Percentiles rank a stretch among this genome's conserved stretches.
These are phyloP conservation scores for Lactarius sp. DNA, from an alignment of 768 basidiomycete species.

Conservation along the genomic window DNA sequence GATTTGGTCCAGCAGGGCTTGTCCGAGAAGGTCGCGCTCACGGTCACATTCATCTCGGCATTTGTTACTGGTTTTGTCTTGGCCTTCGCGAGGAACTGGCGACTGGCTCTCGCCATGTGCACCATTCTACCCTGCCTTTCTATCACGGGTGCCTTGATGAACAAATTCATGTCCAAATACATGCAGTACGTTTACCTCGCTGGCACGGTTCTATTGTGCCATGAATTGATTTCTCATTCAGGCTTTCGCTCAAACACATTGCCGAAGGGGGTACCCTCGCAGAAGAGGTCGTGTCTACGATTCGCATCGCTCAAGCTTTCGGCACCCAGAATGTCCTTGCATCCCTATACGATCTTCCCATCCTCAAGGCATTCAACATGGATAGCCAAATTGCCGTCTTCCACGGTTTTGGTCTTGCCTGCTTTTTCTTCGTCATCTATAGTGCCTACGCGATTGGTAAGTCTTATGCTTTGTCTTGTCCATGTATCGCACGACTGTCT, in stretches of 20 bases:
- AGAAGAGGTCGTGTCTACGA: conserved; percentile 84
- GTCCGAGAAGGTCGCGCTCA: conserved; percentile 81
- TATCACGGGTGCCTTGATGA: conserved; percentile 69
- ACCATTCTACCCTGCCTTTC: conserved; percentile 81
- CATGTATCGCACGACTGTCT: background rate
- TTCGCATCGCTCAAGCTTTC: conserved; percentile 87
- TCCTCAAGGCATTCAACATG: conserved; percentile 45
- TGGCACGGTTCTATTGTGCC: background rate
- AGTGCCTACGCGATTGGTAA: conserved; percentile 59
- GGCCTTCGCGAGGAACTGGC: conserved; percentile 67
- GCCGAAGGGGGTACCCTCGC: conserved; percentile 76
- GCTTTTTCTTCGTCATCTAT: conserved; percentile 81
- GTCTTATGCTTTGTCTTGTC: conserved; percentile 21
- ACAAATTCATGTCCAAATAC: conserved; percentile 55
- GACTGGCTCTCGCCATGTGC: conserved; percentile 77
- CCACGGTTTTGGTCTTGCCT: conserved; percentile 54
- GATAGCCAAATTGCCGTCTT: conserved; percentile 53
- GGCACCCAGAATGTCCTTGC: conserved; percentile 64
- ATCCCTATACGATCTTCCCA: conserved; percentile 55
- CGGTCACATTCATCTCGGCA: conserved; percentile 57
- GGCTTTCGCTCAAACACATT: conserved; percentile 61
- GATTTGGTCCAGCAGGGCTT: conserved; percentile 90
- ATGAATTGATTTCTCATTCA: conserved; percentile 29
- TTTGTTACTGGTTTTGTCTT: conserved; percentile 81
- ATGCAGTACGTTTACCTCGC: conserved; percentile 47